These are phyloP conservation scores for Sambucus nigra DNA, from an alignment of 129 eudicot species.

Conservation along the genomic window DNA sequence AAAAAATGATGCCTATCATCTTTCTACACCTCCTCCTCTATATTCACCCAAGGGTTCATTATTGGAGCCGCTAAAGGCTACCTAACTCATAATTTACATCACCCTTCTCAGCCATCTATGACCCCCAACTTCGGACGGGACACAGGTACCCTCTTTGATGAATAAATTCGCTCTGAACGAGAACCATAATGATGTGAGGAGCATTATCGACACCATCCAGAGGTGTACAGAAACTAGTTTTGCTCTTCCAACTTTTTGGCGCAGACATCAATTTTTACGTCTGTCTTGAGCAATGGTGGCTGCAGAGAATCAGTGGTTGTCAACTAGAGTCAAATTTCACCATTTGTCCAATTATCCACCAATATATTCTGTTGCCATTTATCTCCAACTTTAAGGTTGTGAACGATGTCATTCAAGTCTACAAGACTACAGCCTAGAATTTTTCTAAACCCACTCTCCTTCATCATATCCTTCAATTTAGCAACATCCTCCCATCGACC, in stretches of 20 bases:
- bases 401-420: constrained; percentile 63
- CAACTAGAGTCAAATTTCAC: neutral
- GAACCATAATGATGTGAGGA: no score
- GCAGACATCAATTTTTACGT: neutral
- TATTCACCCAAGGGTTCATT: no score
- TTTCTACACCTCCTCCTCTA: neutral
- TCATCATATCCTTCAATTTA: constrained; percentile 49
- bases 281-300: neutral
- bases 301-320: neutral
- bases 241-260: neutral
- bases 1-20: no score
- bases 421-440: constrained; percentile 51
- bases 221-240: neutral
- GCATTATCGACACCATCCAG: no score
- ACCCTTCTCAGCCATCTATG: no score
- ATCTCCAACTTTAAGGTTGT: constrained; percentile 31
- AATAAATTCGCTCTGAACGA: no score
- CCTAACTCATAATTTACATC: no score
- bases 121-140: no score
- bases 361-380: constrained; percentile 17
- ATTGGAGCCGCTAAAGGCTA: no score
- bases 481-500: constrained; percentile 81
- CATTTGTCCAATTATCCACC: neutral
- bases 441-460: constrained; percentile 35
- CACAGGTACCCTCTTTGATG: no score